Conservation (phyloP, 805 yeast species). For the Saccharomycopsis fibuligera region DNA sequence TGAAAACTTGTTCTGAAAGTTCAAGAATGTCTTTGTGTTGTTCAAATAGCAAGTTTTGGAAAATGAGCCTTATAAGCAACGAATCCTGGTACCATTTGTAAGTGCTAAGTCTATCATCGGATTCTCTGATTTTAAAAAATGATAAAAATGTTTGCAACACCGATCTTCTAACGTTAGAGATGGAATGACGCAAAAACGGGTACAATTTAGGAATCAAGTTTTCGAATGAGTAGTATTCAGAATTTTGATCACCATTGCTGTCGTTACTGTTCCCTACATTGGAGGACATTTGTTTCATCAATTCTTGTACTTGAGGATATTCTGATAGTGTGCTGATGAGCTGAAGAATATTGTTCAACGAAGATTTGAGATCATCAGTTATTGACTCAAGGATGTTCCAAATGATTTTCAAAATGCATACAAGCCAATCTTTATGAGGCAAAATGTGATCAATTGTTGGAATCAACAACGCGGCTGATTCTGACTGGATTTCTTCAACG, state of each 20-base stretch:
- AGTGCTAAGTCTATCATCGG: constrained; percentile 36
- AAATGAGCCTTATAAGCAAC: constrained; percentile 64
- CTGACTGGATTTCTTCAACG: constrained; percentile 96
- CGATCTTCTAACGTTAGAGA: constrained; percentile 82
- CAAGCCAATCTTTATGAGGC: constrained; percentile 25
- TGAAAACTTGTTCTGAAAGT: constrained; percentile 58
- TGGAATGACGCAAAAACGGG: constrained; percentile 91
- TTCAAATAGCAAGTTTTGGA: constrained; percentile 84
- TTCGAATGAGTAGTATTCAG: constrained; percentile 56
- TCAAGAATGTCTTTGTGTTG: constrained; percentile 70
- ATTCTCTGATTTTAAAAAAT: constrained; percentile 53
- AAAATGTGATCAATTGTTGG: constrained; percentile 53
- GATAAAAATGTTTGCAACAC: constrained; percentile 76
- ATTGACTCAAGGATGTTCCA: constrained; percentile 85
- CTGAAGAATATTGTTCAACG: constrained; percentile 96
- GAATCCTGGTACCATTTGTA: constrained; percentile 72
- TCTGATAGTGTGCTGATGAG: constrained; percentile 81
- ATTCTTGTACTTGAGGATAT: constrained; percentile 66
- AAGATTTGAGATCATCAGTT: constrained; percentile 88
- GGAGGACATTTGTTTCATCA: constrained; percentile 51
- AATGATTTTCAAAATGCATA: constrained; percentile 48
- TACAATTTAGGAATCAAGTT: constrained; percentile 81
- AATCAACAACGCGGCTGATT: constrained; percentile 85
- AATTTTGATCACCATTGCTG: neutral
- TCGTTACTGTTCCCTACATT: neutral